A percentile compares a stretch with the other conserved stretches of the same genome.
Evolutionary conservation across 257 asterid genomes (phyloP).

Genomic region (Plectranthus barbatus): DNA sequence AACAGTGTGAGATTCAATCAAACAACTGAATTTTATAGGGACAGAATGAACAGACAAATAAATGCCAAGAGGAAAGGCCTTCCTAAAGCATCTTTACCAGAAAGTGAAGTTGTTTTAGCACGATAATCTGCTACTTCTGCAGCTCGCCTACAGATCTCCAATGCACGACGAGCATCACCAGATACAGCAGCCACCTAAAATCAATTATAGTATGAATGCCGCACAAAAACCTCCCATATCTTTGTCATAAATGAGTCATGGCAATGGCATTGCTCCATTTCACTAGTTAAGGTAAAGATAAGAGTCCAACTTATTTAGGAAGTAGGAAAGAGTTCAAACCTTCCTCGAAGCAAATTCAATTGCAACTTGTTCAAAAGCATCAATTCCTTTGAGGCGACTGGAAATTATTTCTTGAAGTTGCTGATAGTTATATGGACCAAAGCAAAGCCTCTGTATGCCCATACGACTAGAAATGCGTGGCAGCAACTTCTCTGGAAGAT

Average conservation of each 20-base stretch:
- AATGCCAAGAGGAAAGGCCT: neutral
- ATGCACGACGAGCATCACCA: conserved; percentile 97
- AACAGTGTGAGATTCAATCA: neutral
- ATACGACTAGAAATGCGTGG: conserved; percentile 97
- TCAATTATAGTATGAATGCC: conserved; percentile 12
- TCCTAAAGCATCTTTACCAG: conserved; percentile 44
- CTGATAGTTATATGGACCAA: conserved; percentile 82
- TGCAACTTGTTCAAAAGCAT: conserved; percentile 79
- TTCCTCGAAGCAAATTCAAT: conserved; percentile 94
- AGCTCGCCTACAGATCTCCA: conserved; percentile 95
- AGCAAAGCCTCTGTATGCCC: conserved; percentile 99
- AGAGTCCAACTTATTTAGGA: neutral
- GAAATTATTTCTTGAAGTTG: conserved; percentile 90
- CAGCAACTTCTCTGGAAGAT: conserved; percentile 97
- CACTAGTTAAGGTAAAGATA: neutral
- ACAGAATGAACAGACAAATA: neutral
- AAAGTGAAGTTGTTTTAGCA: conserved; percentile 31
- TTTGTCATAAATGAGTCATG: neutral
- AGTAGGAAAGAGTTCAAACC: conserved; percentile 33
- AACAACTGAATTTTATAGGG: neutral
- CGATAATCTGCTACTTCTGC: conserved; percentile 90
- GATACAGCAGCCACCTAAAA: conserved; percentile 94
- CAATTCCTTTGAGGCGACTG: conserved; percentile 78
- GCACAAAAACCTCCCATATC: conserved; percentile 2
- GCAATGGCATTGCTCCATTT: neutral